These are phyloP conservation scores for Schrenkiella parvula DNA, from an alignment of 345 rosid genomes.

Conservation along the genomic window DNA sequence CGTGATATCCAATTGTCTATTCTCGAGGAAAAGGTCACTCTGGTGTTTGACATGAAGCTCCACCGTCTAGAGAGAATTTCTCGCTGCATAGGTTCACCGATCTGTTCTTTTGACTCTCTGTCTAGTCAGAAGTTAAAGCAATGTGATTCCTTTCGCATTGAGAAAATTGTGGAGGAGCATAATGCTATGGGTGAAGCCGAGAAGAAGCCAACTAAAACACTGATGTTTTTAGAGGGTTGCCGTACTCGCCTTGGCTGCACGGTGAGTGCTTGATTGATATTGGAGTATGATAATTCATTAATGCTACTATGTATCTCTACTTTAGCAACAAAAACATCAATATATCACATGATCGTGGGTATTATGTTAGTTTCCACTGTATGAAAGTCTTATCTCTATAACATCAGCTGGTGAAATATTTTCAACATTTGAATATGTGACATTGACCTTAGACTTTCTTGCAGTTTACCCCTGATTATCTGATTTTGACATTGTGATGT, in stretches of 20 bases:
- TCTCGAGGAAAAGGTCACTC: slow-evolving; percentile 62
- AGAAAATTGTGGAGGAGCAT: slow-evolving; percentile 81
- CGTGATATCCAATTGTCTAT: slow-evolving; percentile 79
- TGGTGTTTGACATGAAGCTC: slow-evolving; percentile 87
- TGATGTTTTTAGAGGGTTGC: slow-evolving; percentile 92
- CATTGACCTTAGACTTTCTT: slow-evolving; percentile 2
- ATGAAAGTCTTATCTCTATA: neutral
- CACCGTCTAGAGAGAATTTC: slow-evolving; percentile 86
- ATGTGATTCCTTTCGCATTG: slow-evolving; percentile 78
- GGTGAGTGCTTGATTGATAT: slow-evolving; percentile 46
- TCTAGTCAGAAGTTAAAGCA: slow-evolving; percentile 61
- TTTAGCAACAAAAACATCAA: neutral
- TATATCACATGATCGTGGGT: neutral
- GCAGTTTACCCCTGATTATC: neutral
- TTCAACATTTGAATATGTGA: neutral
- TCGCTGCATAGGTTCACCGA: slow-evolving; percentile 72
- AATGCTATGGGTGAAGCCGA: slow-evolving; percentile 58
- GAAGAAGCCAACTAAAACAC: slow-evolving; percentile 72
- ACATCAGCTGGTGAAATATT: neutral
- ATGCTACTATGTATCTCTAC: neutral
- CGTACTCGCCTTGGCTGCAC: slow-evolving; percentile 83
- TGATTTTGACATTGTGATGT: slow-evolving; percentile 21
- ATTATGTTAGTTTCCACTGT: neutral
- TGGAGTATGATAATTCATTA: neutral
- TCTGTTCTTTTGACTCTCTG: slow-evolving; percentile 52